Base-by-base conservation (phyloP, 345 rosid species). In the Psidium guajava region DNA sequence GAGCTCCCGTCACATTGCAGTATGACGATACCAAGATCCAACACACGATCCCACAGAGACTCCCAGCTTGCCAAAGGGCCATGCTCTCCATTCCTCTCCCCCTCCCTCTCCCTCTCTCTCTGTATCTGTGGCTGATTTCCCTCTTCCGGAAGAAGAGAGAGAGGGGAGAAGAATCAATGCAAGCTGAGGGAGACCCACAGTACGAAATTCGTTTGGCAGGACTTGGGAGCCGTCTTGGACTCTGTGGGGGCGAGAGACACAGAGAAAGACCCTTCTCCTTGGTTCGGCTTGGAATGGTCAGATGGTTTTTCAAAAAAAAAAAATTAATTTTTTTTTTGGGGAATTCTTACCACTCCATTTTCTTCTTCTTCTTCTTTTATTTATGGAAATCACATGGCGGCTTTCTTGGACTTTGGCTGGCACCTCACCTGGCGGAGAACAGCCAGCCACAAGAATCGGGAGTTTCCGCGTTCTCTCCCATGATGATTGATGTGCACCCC, bases 11-110 rank as follows among this genome's bases (percentile, higher is more conserved):
- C 58, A 95, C 56, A 82, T 87, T 88, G 28, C 95, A 82, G 85
- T 88, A 91, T 0, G 98, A 92, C 86, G 99, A 91, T 15, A 92
- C n/a, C 81, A 90, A 87, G 88, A 97, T 92, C 99, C 99, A 97
- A 3, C 92, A 89, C 11, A 90, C 83, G 83, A 97, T 91, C 84
- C 95, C 95, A 84, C 91, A 93, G 5, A 97, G 90, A 83, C 89
- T 77, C 86, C 89, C 82, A 54, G 91, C 93, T 90, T 97, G 99
- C 96, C 99, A 95, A 44, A 90, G 82, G 84, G 93, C 89, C 83
- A 92, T 82, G 69, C 91, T 92, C 89, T 97, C 99, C 99, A 97
- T 97, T 85, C 87, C 53, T 73, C 86, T 82, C 86, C 85, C 55
- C 84, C 82, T 81, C 86, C 51, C 42, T 84, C 53, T 73, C 86